These are phyloP conservation scores for Pestalotiopsis sp. DNA, from an alignment of 2,329 filamentous ascomycete genomes.

Conservation along the genomic window DNA sequence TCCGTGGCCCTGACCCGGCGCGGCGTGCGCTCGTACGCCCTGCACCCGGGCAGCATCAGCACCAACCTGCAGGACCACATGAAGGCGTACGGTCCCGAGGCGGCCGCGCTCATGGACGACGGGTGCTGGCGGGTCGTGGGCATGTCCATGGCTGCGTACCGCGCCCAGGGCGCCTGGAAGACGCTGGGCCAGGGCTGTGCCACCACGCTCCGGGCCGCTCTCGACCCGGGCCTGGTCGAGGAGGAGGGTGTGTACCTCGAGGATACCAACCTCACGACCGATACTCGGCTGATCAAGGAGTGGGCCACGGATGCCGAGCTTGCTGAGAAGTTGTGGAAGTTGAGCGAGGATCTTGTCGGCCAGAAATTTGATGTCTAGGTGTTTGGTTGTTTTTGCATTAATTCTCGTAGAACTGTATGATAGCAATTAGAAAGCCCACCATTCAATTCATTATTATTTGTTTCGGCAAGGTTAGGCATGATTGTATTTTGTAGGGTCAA, in stretches of 20 bases:
- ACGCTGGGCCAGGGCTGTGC: conserved; percentile 43
- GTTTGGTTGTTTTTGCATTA: background rate
- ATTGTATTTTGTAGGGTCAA: no score
- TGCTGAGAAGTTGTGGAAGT: conserved; percentile 39
- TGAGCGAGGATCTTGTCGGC: conserved; percentile 41
- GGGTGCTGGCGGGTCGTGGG: conserved; percentile 27
- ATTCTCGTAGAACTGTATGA: background rate
- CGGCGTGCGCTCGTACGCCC: conserved; percentile 37
- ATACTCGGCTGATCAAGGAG: conserved; percentile 28
- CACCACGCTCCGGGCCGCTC: conserved; percentile 44
- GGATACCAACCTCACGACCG: conserved; percentile 35
- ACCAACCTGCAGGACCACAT: conserved; percentile 28
- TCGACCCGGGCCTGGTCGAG: conserved; percentile 41
- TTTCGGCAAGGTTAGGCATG: no score
- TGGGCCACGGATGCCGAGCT: conserved; percentile 38
- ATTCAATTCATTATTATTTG: no score
- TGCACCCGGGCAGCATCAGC: conserved; percentile 40
- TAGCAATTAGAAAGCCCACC: background rate
- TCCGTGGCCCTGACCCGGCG: conserved; percentile 38
- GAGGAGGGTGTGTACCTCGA: conserved; percentile 35
- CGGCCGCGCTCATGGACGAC: conserved; percentile 23
- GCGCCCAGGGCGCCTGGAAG: conserved; percentile 27
- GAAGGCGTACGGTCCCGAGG: conserved; percentile 16
- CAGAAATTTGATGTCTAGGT: conserved; percentile 34
- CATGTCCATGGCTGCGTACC: conserved; percentile 25